phyloP scores from a whole-genome alignment of 345 rosid genomes.

The Trapa incisa region DNA sequence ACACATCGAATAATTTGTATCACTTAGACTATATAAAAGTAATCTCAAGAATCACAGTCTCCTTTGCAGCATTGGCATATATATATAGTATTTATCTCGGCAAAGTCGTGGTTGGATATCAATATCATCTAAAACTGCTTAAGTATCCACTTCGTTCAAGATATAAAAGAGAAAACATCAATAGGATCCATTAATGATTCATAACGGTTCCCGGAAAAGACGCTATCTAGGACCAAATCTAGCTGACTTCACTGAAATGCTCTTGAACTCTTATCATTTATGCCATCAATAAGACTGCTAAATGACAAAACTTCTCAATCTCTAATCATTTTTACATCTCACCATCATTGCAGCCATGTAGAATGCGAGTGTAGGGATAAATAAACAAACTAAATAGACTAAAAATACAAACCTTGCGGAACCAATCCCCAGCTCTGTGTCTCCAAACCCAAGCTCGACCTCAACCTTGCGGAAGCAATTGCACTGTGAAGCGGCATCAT shows the following conservation, averaged over 20 bases:
- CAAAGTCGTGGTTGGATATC: background rate
- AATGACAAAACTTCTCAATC: background rate
- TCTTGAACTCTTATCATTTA: background rate
- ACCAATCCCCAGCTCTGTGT: slow-evolving; percentile 56
- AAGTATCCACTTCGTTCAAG: background rate
- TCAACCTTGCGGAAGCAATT: slow-evolving; percentile 50
- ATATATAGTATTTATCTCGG: too few relatives aligned
- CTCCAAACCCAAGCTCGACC: slow-evolving; percentile 47
- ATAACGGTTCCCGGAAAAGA: too few relatives aligned
- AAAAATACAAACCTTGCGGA: slow-evolving; percentile 44
- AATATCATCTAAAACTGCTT: background rate
- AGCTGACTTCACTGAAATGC: background rate
- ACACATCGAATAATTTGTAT: background rate
- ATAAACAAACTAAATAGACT: background rate
- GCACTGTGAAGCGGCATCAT: slow-evolving; percentile 62
- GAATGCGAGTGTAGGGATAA: too few relatives aligned
- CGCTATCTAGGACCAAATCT: background rate
- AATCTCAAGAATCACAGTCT: background rate
- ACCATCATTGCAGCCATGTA: background rate
- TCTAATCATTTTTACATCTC: background rate
- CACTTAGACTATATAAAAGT: background rate
- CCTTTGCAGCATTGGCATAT: too few relatives aligned
- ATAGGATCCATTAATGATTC: background rate
- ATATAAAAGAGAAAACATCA: background rate
- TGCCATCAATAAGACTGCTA: background rate